Conservation (phyloP, 192 early-diverging fungal species). For the Coemansia sp. region DNA sequence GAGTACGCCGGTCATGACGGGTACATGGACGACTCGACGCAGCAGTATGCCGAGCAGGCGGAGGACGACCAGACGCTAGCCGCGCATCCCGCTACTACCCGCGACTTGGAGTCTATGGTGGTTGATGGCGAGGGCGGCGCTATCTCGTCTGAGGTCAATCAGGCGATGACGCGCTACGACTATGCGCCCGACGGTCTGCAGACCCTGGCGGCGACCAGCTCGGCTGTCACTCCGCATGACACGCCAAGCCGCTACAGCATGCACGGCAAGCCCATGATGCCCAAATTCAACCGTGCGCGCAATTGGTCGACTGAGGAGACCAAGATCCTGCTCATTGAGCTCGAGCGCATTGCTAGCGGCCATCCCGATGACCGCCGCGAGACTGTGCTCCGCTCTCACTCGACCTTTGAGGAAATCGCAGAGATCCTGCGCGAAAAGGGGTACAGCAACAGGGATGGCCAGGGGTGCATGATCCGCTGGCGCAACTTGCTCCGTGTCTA, state of each 20-base stretch:
- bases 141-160: conserved; percentile 35
- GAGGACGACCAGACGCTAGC: conserved; percentile 55
- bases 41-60: conserved; percentile 33
- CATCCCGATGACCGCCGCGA: conserved; percentile 56
- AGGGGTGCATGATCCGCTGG: conserved; percentile 60
- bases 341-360: conserved; percentile 51
- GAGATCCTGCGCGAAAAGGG: conserved; percentile 46
- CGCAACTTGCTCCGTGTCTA: conserved; percentile 79
- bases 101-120: conserved; percentile 54
- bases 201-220: conserved; percentile 57
- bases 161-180: conserved; percentile 49
- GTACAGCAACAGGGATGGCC: conserved; percentile 52
- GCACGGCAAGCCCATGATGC: conserved; percentile 56
- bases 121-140: conserved; percentile 25
- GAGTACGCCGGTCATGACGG: conserved; percentile 31
- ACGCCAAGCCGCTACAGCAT: conserved; percentile 31
- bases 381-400: conserved; percentile 42
- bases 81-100: conserved; percentile 43
- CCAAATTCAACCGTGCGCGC: conserved; percentile 58
- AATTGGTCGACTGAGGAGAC: conserved; percentile 59
- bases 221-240: conserved; percentile 42
- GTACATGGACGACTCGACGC: conserved; percentile 32
- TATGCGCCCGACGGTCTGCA: conserved; percentile 50
- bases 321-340: conserved; percentile 49
- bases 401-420: conserved; percentile 55